Conservation (phyloP, 345 rosid genomes). For the Toxicodendron radicans region DNA sequence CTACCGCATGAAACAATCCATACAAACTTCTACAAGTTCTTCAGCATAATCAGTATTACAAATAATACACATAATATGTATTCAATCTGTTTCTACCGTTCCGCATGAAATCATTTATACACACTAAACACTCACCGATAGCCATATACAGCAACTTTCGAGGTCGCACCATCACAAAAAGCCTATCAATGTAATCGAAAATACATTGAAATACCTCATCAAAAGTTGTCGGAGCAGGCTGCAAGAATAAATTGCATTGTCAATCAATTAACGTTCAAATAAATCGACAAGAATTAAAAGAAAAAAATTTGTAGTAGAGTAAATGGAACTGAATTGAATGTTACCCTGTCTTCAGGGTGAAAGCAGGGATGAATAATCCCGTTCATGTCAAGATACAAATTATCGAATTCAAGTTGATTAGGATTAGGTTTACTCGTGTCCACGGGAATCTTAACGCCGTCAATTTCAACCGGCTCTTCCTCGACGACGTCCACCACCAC, state of each 20-base stretch:
- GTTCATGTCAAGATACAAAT: slow-evolving; percentile 97
- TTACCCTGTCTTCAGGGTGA: slow-evolving; percentile 91
- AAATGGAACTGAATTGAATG: background rate
- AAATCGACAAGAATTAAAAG: background rate
- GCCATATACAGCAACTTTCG: slow-evolving; percentile 86
- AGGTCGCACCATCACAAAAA: slow-evolving; percentile 93
- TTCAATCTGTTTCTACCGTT: background rate
- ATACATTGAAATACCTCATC: slow-evolving; percentile 79
- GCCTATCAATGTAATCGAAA: slow-evolving; percentile 89
- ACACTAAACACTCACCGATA: slow-evolving; percentile 55
- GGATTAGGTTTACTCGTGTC: slow-evolving; percentile 85
- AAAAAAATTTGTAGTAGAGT: background rate
- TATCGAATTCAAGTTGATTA: slow-evolving; percentile 77
- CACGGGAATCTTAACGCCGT: slow-evolving; percentile 67
- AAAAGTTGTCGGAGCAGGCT: slow-evolving; percentile 77
- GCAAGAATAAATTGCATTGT: slow-evolving; percentile 30
- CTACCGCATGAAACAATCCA: background rate
- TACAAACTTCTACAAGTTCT: slow-evolving; percentile 39
- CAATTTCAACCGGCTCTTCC: slow-evolving; percentile 70
- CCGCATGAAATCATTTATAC: background rate
- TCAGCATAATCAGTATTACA: slow-evolving; percentile 26
- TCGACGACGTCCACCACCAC: slow-evolving; percentile 78
- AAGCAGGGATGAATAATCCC: slow-evolving; percentile 98
- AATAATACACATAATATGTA: background rate
- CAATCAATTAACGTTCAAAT: background rate